Evolutionary conservation across 768 basidiomycete species (phyloP).

Genomic region (Cystoderma amianthinum): DNA sequence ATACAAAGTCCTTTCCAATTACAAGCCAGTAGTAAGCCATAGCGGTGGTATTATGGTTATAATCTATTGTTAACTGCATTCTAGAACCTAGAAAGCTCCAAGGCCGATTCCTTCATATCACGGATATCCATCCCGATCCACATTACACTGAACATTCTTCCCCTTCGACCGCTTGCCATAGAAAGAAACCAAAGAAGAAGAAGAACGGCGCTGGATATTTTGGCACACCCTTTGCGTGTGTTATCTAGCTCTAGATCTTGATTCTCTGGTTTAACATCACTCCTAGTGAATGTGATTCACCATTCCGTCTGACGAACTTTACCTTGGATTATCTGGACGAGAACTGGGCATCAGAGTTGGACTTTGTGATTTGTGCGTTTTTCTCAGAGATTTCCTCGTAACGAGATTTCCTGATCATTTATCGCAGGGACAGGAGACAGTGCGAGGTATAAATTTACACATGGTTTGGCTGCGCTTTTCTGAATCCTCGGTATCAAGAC

Average conservation of each 20-base stretch:
- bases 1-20: conserved; percentile 30
- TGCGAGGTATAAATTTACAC: conserved; percentile 39
- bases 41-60: no score
- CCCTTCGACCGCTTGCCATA: conserved; percentile 61
- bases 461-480: not conserved
- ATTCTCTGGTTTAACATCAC: conserved; percentile 1
- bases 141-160: conserved; percentile 48
- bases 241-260: conserved; percentile 7
- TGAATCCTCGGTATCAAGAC: conserved; percentile 33
- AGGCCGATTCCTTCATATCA: conserved; percentile 76
- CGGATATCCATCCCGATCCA: conserved; percentile 81
- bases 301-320: conserved; percentile 68
- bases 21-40: conserved; percentile 24
- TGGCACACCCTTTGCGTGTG: conserved; percentile 65
- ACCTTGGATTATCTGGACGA: conserved; percentile 77
- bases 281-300: conserved; percentile 73
- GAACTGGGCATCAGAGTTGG: conserved; percentile 78
- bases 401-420: conserved; percentile 2
- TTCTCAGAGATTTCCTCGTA: conserved; percentile 2
- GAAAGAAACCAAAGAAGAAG: conserved; percentile 50
- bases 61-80: conserved; percentile 5
- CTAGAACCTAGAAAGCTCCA: conserved; percentile 46
- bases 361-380: conserved; percentile 80
- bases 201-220: conserved; percentile 48
- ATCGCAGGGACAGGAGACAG: conserved; percentile 70